phyloP scores from a whole-genome alignment of 768 basidiomycete genomes.

The Pleurotus sapidus region DNA sequence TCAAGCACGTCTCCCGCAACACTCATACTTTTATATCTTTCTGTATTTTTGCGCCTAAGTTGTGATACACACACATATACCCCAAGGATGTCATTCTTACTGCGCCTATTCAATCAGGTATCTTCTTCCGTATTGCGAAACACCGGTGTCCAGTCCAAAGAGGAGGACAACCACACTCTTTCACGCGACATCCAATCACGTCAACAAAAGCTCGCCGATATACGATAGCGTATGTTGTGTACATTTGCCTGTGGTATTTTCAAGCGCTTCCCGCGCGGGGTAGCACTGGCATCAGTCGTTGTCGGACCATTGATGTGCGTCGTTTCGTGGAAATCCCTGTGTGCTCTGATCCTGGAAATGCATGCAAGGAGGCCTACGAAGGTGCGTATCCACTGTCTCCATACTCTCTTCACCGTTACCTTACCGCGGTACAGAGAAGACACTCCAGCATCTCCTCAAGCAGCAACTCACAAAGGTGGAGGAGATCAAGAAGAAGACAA shows the following conservation, averaged over 20 bases:
- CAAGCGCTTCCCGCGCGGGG: conserved; percentile 37
- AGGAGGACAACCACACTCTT: conserved; percentile 64
- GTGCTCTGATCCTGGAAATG: conserved; percentile 34
- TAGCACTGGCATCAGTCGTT: conserved; percentile 47
- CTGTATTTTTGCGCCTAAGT: too few relatives aligned
- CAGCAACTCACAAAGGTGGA: conserved; percentile 85
- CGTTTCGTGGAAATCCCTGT: too few relatives aligned
- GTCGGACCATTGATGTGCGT: conserved; percentile 80
- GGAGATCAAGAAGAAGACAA: conserved; percentile 97
- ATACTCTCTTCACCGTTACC: not conserved
- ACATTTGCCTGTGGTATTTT: conserved; percentile 73
- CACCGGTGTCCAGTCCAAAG: conserved; percentile 26
- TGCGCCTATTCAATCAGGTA: not conserved
- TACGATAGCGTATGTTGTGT: conserved; percentile 74
- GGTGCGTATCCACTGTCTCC: conserved; percentile 39
- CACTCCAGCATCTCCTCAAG: conserved; percentile 68
- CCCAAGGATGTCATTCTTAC: conserved; percentile 1
- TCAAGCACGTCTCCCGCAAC: too few relatives aligned
- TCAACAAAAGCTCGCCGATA: conserved; percentile 72
- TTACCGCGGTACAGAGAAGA: conserved; percentile 58
- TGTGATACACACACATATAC: too few relatives aligned
- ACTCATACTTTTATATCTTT: too few relatives aligned
- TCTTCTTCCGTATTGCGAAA: not conserved
- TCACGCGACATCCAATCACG: conserved; percentile 70
- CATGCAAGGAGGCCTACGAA: conserved; percentile 74